Base-by-base conservation (phyloP, 805 yeast species). In the Nakazawaea siamensis region DNA sequence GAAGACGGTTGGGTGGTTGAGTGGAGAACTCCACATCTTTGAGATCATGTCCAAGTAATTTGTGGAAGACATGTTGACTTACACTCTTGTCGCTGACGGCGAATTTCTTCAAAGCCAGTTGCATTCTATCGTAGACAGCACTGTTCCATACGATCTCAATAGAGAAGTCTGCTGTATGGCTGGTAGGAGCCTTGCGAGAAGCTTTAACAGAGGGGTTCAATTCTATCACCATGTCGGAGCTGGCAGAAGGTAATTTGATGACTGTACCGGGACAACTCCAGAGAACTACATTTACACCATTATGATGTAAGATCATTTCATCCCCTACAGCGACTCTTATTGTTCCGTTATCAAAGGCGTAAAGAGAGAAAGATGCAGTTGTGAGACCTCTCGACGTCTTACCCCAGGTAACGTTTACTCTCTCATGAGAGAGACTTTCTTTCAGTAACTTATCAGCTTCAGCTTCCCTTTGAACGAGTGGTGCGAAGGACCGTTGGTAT, bases 131-230 rank as follows among this genome's bases (percentile, higher is more conserved):
- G 51, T 79, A 87, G 1, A 94, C 65, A 2, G 79, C 76, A 12
- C 90, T 92, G 45, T 82, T 82, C 96, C 96, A 88, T 34, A 82
- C 84, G 51, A 85, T 81, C 47, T 84, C 90, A 1, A 88, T 87
- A 2, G 88, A 74, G 53, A 84, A 88, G 16, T 79, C 84, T 4
- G 73, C 66, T 2, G 70, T 68, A 25, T 70, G 51, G 41, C 77
- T 66, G 2, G 78, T 70, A 34, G 83, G 83, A 1, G 86, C 83
- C 24, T 29, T 16, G 12, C 5, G 4, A 1, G 56, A 49, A 2
- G 40, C 50, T 16, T 58, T 63, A n/a, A n/a, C n/a, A 11, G 55
- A 49, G 2, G 72, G 61, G 29, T 54, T 58, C 42, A 87, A 62
- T 52, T 86, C 95, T 31, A 86, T 57, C 1, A 88, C 79, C 47